Conservation (phyloP, 1,139 yeast species). For the Sugiyamaella novakii region DNA sequence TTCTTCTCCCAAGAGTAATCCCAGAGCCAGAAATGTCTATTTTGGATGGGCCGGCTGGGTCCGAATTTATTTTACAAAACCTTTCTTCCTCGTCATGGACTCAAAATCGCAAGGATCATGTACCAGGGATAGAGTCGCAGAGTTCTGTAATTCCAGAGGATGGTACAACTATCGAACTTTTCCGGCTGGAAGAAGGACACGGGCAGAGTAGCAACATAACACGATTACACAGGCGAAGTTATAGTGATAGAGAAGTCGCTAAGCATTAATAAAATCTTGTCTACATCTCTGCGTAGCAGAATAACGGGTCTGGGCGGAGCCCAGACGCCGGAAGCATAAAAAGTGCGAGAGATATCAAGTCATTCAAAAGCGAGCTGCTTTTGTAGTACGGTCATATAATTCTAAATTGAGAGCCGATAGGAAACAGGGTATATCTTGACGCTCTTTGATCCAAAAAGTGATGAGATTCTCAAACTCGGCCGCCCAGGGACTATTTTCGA, state of each 20-base stretch:
- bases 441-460: conserved; percentile 67
- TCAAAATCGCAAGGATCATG: background rate
- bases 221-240: conserved; percentile 10
- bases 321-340: conserved; percentile 3
- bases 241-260: background rate
- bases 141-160: background rate
- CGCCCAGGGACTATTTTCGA: conserved; percentile 44
- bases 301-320: conserved; percentile 6
- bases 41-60: conserved; percentile 77
- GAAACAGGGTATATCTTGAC: conserved; percentile 76
- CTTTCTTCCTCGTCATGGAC: conserved; percentile 22
- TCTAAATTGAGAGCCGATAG: conserved; percentile 74
- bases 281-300: background rate
- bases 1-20: conserved; percentile 62
- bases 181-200: conserved; percentile 13
- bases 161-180: conserved; percentile 6
- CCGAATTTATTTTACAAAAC: conserved; percentile 53
- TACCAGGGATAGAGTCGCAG: background rate
- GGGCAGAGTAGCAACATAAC: background rate
- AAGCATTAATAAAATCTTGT: conserved; percentile 4
- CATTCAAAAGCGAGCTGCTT: conserved; percentile 30
- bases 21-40: conserved; percentile 59
- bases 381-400: conserved; percentile 51
- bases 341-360: background rate
- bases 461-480: conserved; percentile 59